These are phyloP conservation scores for Hygrocybe punicea DNA, from an alignment of 768 basidiomycete genomes.

Conservation along the genomic window DNA sequence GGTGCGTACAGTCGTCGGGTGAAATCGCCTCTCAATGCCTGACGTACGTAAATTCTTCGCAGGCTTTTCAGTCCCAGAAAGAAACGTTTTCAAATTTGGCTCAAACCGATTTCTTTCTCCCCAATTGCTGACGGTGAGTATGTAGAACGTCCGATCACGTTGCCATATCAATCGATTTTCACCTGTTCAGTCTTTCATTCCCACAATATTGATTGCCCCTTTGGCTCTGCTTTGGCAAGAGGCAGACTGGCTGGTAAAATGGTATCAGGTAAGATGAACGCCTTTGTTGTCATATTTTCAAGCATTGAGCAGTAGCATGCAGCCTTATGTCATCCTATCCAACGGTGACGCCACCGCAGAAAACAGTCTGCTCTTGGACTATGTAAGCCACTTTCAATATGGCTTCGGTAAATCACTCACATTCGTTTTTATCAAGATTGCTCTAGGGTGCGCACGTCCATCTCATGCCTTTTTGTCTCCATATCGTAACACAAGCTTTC, in stretches of 20 bases:
- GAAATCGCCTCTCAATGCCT: neutral
- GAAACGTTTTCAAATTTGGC: conserved; percentile 48
- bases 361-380: conserved; percentile 62
- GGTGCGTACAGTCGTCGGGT: no score
- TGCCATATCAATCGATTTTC: neutral
- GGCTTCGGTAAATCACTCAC: neutral
- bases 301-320: conserved; percentile 5
- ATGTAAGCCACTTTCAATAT: conserved; percentile 40
- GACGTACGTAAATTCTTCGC: neutral
- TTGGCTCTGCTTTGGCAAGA: conserved; percentile 47
- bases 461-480: neutral
- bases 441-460: conserved; percentile 36
- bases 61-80: conserved; percentile 54
- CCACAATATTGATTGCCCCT: conserved; percentile 52
- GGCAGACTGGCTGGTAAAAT: conserved; percentile 52
- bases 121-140: conserved; percentile 44
- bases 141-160: neutral
- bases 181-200: conserved; percentile 54
- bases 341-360: conserved; percentile 52
- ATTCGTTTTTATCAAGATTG: conserved; percentile 32
- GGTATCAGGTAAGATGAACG: conserved; percentile 50
- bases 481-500: conserved; percentile 7
- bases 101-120: conserved; percentile 48
- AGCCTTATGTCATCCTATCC: conserved; percentile 63
- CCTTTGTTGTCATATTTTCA: neutral